These are phyloP conservation scores for Fusarium sp. DNA, from an alignment of 2,329 filamentous ascomycete genomes.

Conservation along the genomic window DNA sequence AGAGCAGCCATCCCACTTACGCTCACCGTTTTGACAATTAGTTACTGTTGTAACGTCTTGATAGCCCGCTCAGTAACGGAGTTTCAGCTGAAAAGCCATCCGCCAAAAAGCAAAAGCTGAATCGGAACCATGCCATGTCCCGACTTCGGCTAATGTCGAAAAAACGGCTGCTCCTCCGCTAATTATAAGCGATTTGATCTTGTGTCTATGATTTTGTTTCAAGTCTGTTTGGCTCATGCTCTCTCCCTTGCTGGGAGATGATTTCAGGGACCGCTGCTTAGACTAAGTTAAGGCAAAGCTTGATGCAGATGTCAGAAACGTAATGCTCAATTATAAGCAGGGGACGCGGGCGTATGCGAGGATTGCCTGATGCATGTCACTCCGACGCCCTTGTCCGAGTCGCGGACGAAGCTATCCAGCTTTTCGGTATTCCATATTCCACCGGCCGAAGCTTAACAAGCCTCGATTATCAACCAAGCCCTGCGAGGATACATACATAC, in stretches of 20 bases:
- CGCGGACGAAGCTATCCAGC: not conserved
- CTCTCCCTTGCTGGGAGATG: not conserved
- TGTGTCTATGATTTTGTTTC: slow-evolving; percentile 22
- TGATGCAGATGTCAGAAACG: not conserved
- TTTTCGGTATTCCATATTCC: not conserved
- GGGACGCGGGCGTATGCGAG: slow-evolving; percentile 8
- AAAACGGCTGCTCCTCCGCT: slow-evolving; percentile 20
- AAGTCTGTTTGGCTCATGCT: slow-evolving; percentile 19
- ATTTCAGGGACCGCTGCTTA: not conserved
- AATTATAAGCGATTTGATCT: slow-evolving; percentile 15
- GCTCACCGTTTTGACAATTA: slow-evolving; percentile 15
- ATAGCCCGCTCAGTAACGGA: not conserved
- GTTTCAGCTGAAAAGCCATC: slow-evolving; percentile 15
- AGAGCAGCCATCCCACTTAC: not conserved
- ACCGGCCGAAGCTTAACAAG: slow-evolving; percentile 11
- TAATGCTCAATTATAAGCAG: not conserved
- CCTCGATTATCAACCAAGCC: slow-evolving; percentile 6
- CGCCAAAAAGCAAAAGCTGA: slow-evolving; percentile 5
- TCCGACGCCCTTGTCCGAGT: not conserved
- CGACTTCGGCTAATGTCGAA: slow-evolving; percentile 13
- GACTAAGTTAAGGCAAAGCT: not conserved
- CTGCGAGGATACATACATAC: not conserved
- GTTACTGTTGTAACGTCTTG: not conserved
- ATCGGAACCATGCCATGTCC: not conserved
- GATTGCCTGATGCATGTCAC: not conserved